Conservation (phyloP, 1,139 yeast species). For the Hyphopichia fennica region DNA sequence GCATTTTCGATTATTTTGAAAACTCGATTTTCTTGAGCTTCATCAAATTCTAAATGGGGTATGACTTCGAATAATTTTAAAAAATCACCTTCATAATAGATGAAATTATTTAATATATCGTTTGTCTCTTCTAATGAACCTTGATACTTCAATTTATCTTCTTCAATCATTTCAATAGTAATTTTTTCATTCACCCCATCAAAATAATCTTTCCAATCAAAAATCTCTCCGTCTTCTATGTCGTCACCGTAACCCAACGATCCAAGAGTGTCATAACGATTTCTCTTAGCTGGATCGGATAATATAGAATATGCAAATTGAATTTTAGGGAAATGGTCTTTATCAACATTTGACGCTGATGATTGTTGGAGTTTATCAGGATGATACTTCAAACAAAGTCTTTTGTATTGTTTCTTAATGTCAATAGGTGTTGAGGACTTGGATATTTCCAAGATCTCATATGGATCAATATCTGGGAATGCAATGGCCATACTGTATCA, state of each 20-base stretch:
- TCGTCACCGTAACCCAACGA: constrained; percentile 46
- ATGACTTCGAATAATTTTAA: constrained; percentile 68
- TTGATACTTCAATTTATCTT: constrained; percentile 66
- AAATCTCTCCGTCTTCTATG: constrained; percentile 39
- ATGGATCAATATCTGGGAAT: constrained; percentile 65
- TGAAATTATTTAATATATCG: constrained; percentile 63
- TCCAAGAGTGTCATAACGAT: constrained; percentile 69
- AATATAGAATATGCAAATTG: constrained; percentile 77
- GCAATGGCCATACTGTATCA: constrained; percentile 40
- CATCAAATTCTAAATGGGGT: constrained; percentile 72
- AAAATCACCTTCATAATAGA: constrained; percentile 67
- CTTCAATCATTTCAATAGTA: constrained; percentile 71
- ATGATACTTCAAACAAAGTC: constrained; percentile 66
- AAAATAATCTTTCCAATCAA: constrained; percentile 68
- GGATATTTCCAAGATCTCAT: constrained; percentile 52
- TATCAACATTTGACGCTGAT: constrained; percentile 19
- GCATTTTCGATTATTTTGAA: constrained; percentile 50
- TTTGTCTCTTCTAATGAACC: constrained; percentile 63
- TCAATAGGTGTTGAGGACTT: constrained; percentile 47
- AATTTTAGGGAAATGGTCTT: constrained; percentile 59
- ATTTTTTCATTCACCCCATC: constrained; percentile 58
- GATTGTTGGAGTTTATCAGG: constrained; percentile 69
- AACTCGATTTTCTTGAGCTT: constrained; percentile 60
- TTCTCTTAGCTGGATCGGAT: constrained; percentile 56
- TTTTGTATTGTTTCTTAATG: constrained; percentile 72